These are phyloP conservation scores for Ascochyta rabiei DNA, from an alignment of 2,329 filamentous ascomycete genomes.

Conservation along the genomic window DNA sequence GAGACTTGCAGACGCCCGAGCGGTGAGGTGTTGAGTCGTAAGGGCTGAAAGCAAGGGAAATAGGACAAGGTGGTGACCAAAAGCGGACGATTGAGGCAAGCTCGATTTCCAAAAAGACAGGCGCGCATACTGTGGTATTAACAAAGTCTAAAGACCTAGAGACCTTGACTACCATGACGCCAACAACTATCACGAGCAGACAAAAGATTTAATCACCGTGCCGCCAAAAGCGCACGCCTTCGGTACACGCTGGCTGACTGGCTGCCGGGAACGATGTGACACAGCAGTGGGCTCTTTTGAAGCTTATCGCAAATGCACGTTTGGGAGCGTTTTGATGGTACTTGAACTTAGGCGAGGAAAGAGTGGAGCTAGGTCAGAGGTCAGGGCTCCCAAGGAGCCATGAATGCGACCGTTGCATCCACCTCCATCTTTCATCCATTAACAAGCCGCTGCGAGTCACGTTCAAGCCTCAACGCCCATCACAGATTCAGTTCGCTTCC, in stretches of 20 bases:
- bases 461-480: conserved; percentile 39
- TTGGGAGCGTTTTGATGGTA: conserved; percentile 26
- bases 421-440: conserved; percentile 42
- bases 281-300: conserved; percentile 22
- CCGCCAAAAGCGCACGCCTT: conserved; percentile 27
- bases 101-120: conserved; percentile 29
- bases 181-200: conserved; percentile 22
- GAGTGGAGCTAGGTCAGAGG: conserved; percentile 34
- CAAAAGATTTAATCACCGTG: conserved; percentile 18
- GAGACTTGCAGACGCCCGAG: conserved; percentile 1
- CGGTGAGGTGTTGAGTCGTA: conserved; percentile 8
- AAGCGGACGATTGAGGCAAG: conserved; percentile 38
- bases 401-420: conserved; percentile 46
- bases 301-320: conserved; percentile 13
- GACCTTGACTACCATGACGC: conserved; percentile 16
- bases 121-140: conserved; percentile 26
- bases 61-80: conserved; percentile 15
- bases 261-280: conserved; percentile 33
- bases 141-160: conserved; percentile 22
- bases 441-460: conserved; percentile 42
- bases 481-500: conserved; percentile 32
- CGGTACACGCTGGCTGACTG: conserved; percentile 21
- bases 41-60: conserved; percentile 14
- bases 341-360: conserved; percentile 23
- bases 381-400: conserved; percentile 25